Percentiles rank a stretch among this genome's conserved stretches.
These are phyloP conservation scores for Penicillium coprophilum DNA, from an alignment of 495 filamentous ascomycete genomes.

Conservation along the genomic window DNA sequence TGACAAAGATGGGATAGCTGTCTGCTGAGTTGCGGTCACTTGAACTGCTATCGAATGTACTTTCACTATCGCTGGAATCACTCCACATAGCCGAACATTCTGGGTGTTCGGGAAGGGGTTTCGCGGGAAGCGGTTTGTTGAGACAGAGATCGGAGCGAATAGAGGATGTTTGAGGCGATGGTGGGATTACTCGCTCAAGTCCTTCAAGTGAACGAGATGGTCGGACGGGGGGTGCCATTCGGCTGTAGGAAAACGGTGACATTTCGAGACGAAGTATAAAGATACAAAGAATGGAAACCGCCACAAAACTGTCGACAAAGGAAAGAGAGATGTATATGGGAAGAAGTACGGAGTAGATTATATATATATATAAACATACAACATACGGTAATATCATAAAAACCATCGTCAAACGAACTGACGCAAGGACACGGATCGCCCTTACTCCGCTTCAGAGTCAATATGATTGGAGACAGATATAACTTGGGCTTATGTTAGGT, in stretches of 20 bases:
- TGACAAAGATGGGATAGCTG: conserved; percentile 43
- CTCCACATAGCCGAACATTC: conserved; percentile 33
- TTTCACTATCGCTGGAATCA: conserved; percentile 32
- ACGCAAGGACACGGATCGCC: conserved; percentile 16
- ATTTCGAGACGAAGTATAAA: conserved; percentile 17
- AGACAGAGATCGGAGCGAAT: conserved; percentile 31
- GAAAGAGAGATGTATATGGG: neutral
- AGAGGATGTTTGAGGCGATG: conserved; percentile 16
- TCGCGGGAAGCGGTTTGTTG: conserved; percentile 42
- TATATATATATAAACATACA: neutral
- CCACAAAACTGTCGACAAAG: neutral
- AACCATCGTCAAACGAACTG: conserved; percentile 11
- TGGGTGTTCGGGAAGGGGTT: conserved; percentile 27
- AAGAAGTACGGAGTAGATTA: neutral
- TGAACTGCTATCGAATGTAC: conserved; percentile 31
- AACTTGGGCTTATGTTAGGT: neutral
- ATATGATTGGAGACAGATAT: conserved; percentile 7
- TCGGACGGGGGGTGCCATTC: conserved; percentile 39
- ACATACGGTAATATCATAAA: neutral
- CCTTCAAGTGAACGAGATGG: conserved; percentile 45
- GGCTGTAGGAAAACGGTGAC: conserved; percentile 23
- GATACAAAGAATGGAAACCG: neutral
- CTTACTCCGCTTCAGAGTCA: neutral
- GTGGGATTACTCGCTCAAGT: conserved; percentile 43
- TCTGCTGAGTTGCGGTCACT: conserved; percentile 33